Evolutionary conservation across 2,329 filamentous ascomycete genomes (phyloP).

Genomic region (Calonectria pteridis): DNA sequence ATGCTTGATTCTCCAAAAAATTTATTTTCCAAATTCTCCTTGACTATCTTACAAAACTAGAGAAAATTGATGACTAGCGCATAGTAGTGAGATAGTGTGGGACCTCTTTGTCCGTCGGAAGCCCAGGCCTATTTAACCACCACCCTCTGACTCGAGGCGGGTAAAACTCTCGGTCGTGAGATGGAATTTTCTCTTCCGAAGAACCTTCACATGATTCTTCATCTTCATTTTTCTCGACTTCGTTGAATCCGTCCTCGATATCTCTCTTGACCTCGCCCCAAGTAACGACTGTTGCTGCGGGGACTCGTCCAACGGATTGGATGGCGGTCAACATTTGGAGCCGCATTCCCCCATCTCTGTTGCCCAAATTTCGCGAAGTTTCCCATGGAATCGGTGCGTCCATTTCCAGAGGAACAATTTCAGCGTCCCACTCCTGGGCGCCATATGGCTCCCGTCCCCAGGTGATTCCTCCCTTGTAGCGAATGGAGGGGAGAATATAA

Average conservation of each 20-base stretch:
- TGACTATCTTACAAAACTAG: not conserved
- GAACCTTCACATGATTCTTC: not conserved
- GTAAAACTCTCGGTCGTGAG: slow-evolving; percentile 17
- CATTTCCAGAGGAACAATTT: slow-evolving; percentile 38
- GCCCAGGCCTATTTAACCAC: slow-evolving; percentile 36
- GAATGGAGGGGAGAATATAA: slow-evolving; percentile 43
- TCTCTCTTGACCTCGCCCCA: slow-evolving; percentile 36
- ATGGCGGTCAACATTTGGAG: slow-evolving; percentile 19
- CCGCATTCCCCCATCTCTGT: not conserved
- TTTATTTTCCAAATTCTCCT: not conserved
- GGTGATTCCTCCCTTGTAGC: slow-evolving; percentile 43
- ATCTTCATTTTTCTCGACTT: slow-evolving; percentile 2
- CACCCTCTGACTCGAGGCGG: slow-evolving; percentile 33
- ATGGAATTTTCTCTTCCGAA: not conserved
- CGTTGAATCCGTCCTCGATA: slow-evolving; percentile 31
- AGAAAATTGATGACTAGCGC: not conserved
- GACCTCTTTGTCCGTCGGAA: slow-evolving; percentile 25
- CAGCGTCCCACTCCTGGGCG: slow-evolving; percentile 28
- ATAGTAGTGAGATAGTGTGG: slow-evolving; percentile 3
- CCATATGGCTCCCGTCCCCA: slow-evolving; percentile 46
- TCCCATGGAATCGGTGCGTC: slow-evolving; percentile 43
- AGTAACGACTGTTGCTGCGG: slow-evolving; percentile 21
- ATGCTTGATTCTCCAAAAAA: slow-evolving; percentile 13
- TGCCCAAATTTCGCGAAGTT: slow-evolving; percentile 24
- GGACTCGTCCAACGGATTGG: not conserved